Conservation (phyloP, 2,329 filamentous ascomycete genomes). For the Aspergillus sojae region DNA sequence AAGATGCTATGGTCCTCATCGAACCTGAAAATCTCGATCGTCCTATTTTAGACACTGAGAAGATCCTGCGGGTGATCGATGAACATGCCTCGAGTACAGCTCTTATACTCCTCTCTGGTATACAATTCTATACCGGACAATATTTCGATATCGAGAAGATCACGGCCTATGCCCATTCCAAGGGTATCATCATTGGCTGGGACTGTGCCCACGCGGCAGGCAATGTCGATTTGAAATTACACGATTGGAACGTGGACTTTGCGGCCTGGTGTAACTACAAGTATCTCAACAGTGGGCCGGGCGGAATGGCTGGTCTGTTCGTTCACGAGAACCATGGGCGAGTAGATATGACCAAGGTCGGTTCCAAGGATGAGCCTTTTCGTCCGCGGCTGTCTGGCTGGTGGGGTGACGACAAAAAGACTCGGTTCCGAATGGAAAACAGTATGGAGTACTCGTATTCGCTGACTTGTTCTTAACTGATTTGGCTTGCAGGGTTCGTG, state of each 20-base stretch:
- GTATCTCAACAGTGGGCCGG: constrained; percentile 85
- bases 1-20: constrained; percentile 72
- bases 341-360: constrained; percentile 38
- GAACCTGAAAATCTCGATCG: constrained; percentile 58
- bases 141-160: constrained; percentile 81
- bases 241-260: constrained; percentile 91
- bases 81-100: constrained; percentile 72
- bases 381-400: constrained; percentile 74
- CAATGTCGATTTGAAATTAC: constrained; percentile 76
- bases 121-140: constrained; percentile 92
- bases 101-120: constrained; percentile 77
- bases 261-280: constrained; percentile 95
- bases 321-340: constrained; percentile 74
- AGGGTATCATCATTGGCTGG: constrained; percentile 78
- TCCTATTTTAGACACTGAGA: constrained; percentile 68
- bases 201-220: constrained; percentile 85
- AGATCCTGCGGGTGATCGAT: constrained; percentile 74
- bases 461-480: constrained; percentile 11
- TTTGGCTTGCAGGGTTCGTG: constrained; percentile 57
- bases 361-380: constrained; percentile 52
- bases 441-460: constrained; percentile 29
- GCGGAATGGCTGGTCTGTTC: constrained; percentile 77
- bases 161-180: constrained; percentile 72
- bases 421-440: constrained; percentile 82
- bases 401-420: constrained; percentile 80